phyloP scores from a whole-genome alignment of 2,329 filamentous ascomycete species.

The Fusarium compactum region DNA sequence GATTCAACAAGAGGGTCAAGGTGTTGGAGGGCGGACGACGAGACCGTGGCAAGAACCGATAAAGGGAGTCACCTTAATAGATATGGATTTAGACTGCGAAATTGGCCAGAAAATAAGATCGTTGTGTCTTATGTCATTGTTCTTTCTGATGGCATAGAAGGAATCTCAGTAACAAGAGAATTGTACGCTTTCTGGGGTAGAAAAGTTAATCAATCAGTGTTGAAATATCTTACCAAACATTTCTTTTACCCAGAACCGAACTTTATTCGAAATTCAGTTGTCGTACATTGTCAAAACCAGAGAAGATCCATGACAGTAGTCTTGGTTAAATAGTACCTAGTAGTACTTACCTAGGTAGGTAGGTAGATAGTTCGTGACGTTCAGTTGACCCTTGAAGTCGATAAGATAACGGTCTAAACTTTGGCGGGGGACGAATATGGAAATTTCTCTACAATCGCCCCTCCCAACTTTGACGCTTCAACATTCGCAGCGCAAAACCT shows the following conservation, averaged over 20 bases:
- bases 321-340: neutral
- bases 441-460: constrained; percentile 39
- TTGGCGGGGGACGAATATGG: constrained; percentile 41
- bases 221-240: neutral
- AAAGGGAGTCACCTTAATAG: constrained; percentile 28
- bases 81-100: constrained; percentile 10
- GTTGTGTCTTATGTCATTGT: neutral
- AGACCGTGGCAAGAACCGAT: constrained; percentile 59
- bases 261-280: neutral
- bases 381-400: constrained; percentile 5
- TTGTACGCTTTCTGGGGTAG: neutral
- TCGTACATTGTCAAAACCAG: neutral
- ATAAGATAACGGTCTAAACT: constrained; percentile 42
- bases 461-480: constrained; percentile 17
- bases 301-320: neutral
- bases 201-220: neutral
- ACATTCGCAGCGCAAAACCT: neutral
- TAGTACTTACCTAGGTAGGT: too few relatives aligned
- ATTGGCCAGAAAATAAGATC: neutral
- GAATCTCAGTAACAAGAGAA: constrained; percentile 3
- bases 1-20: constrained; percentile 78
- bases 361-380: neutral
- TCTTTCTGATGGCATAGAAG: neutral
- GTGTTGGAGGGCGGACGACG: constrained; percentile 61
- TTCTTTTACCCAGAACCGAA: neutral